Base-by-base conservation (phyloP, 2,329 filamentous ascomycete species). In the Penicillium sp. region DNA sequence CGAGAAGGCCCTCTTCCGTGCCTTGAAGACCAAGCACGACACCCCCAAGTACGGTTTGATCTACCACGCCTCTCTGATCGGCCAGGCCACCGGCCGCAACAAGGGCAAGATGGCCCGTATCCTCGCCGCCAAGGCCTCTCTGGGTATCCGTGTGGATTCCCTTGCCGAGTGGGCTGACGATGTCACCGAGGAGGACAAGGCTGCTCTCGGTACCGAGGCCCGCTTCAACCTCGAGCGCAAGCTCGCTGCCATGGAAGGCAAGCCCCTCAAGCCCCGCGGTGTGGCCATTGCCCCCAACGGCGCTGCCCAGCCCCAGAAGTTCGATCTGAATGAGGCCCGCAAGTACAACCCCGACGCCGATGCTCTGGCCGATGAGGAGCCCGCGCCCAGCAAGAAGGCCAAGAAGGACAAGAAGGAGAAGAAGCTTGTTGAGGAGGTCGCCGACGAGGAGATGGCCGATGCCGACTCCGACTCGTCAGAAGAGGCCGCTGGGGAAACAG, bases 101-200 rank as follows among this genome's bases (percentile, higher is more conserved):
- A 98, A 98, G 84, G 93, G 93, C 62, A 98, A 98, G 79, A 95
- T 98, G 65, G 93, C 93, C 34, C 88, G 93, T 79, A 89, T 95
- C 77, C 80, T 98, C 51, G 87, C 93, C 40, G 86, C 91, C 59
- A 97, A 97, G 78, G 84, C 91, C 38, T 89, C 93, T 22, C 81
- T 98, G 41, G 90, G 90, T 77, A 78, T 96, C 40, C 89, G 93
- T 73, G 87, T 95, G 40, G 93, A 98, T 70, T 89, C 93, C 23
- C 79, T 94, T 36, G 83, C 84, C 44, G 86, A 90, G 54, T 89
- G 86, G 77, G 81, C 85, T 50, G 77, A 85, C 50, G 82, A 86
- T 40, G 82, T 83, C 20, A 87, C 91, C 23, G 93, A 98, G 59
- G 91, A 98, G 68, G 89, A 95, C 69, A 88, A 89, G 65, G 80